Evolutionary conservation across 768 basidiomycete genomes (phyloP), one percentile per base, ranked within the genome.

Genomic region (Collybia sordida): DNA sequence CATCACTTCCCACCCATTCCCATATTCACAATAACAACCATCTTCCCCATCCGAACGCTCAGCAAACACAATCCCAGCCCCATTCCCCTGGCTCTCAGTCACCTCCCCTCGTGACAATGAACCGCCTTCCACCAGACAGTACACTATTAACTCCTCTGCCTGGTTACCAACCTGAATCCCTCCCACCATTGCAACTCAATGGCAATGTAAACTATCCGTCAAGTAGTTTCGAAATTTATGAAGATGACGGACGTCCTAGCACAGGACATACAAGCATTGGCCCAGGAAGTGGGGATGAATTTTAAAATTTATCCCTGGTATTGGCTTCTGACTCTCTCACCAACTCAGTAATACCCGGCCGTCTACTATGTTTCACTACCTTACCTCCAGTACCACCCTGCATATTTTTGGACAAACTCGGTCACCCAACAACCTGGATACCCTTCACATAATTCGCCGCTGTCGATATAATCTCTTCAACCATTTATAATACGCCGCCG

Each of bases 61-160:
- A 57, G 42, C 17, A 31, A 11, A 31, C 53, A 42, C 38, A 47
- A 47, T 39, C 55, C 24, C 53, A 56, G 51, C 39, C 58, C 55
- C 56, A 61, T 17, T 42, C 37, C 57, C 40, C 67, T 50, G 48
- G 58, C 43, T 56, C 43, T 50, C 49, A 54, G 57, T 54, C 63
- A 54, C 63, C 54, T 43, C 48, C 51, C 22, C 52, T 56, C 19
- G 36, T 50, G 28, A 28, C 59, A 22, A 53, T 69, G 47, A 69
- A 63, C 54, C 75, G 83, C 37, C 72, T 88, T 23, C 80, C 84
- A 15, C 68, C 80, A 24, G 79, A 82, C 59, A 87, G 83, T 65
- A 88, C 83, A 21, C 72, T 90, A 47, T 70, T 89, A 53, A 88
- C 86, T 25, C 85, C 88, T n/a, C 71, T 87, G 17, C 74, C 81